Evolutionary conservation across 2,329 filamentous ascomycete species (phyloP), one percentile per base, ranked within the genome.

Genomic region (Boeremia lycopersici): DNA sequence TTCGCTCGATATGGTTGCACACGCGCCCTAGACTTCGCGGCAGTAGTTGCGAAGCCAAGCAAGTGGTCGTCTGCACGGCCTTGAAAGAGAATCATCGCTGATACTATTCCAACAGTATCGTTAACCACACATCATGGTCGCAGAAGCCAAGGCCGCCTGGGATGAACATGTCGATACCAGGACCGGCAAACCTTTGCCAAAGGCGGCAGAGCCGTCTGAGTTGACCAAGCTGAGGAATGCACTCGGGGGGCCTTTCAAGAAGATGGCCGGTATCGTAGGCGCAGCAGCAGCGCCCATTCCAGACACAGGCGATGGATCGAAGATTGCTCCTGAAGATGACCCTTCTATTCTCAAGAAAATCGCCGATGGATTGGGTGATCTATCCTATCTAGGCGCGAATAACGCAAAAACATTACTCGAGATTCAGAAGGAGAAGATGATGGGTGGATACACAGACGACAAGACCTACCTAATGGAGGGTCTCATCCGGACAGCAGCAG

Each of bases 391-490:
- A 11, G 60, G 65, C 5, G 62, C 74, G 40, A 62, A 67, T 9
- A 72, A 78, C 45, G 51, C 76, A 12, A 66, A 75, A 42, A 74
- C 75, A 1, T 56, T 79, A 40, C 62, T 75, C 17, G 62, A 76
- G 2, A 68, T 76, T 1, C 65, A 71, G 31, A 67, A 70, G 38
- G 56, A 74, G 38, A 73, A 72, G 46, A 63, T 73, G 51, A 78
- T 79, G n/a, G 82, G 83, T 2, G 76, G 83, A 36, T 79, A 80
- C 7, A 72, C 84, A 13, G 78, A 89, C 63, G 87, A 89, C 65
- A 86, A 83, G 67, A 80, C 80, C 1, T 86, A 86, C 64, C 74
- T 84, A 11, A 86, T 86, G 83, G 84, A 87, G 65, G 76, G 78
- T 23, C 68, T 86, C 53, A 81, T 87, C 44, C 74, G 79, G 55